Percentiles rank a stretch among this genome's conserved stretches.
Conservation (phyloP, 129 eudicot genomes). For the Artemisia argyi region DNA sequence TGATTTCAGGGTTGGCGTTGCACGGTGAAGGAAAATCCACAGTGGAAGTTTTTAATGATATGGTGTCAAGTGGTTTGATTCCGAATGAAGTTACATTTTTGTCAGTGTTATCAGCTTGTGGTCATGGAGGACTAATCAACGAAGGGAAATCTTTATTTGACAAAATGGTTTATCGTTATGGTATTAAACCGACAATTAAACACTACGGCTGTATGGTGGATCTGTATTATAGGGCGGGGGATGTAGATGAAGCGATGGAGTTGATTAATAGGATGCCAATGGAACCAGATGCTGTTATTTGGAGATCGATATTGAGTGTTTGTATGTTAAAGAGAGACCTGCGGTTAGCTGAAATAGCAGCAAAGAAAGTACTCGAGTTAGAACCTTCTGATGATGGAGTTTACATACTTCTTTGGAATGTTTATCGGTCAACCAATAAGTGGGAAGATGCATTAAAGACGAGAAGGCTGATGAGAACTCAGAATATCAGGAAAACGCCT, state of each 20-base stretch:
- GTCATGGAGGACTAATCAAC: conserved; percentile 54
- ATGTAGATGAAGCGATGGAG: conserved; percentile 47
- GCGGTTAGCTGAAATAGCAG: conserved; percentile 57
- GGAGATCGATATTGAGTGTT: conserved; percentile 63
- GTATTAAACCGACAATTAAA: conserved; percentile 42
- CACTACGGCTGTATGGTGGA: conserved; percentile 78
- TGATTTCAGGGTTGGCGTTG: conserved; percentile 58
- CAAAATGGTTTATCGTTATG: conserved; percentile 28
- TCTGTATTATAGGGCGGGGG: conserved; percentile 59
- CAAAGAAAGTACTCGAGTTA: conserved; percentile 50
- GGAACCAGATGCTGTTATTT: conserved; percentile 71
- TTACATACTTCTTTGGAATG: conserved; percentile 55
- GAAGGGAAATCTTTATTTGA: conserved; percentile 47
- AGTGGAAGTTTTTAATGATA: conserved; percentile 41
- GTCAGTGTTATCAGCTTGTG: conserved; percentile 62
- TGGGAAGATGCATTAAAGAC: conserved; percentile 62
- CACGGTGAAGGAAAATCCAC: conserved; percentile 57
- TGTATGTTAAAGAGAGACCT: conserved; percentile 45
- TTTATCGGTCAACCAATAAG: conserved; percentile 39
- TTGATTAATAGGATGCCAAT: conserved; percentile 58
- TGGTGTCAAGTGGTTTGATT: conserved; percentile 38
- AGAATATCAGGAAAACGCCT: conserved; percentile 61
- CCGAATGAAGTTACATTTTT: conserved; percentile 56
- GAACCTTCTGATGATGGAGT: conserved; percentile 66
- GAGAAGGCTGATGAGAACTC: conserved; percentile 54